Conservation (phyloP, 371 early-diverging fungal species). For the Apophysomyces elegans region DNA sequence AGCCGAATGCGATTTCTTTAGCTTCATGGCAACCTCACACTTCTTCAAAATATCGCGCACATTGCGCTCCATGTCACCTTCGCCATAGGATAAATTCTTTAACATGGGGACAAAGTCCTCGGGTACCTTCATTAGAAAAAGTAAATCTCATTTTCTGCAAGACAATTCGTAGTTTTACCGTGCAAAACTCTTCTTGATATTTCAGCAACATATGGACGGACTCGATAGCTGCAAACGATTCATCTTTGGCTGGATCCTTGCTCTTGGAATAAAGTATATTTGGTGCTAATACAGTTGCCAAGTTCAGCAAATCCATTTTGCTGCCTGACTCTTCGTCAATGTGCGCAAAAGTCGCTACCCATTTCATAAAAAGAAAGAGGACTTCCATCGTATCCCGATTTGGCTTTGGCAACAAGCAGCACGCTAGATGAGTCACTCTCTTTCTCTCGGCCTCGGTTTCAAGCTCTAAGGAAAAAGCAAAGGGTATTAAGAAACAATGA, state of each 20-base stretch:
- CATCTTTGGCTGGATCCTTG: constrained; percentile 66
- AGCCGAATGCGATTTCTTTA: constrained; percentile 42
- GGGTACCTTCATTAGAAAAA: constrained; percentile 52
- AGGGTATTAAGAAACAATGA: background rate
- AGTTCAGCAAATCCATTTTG: constrained; percentile 88
- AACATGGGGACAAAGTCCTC: constrained; percentile 69
- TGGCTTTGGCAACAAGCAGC: constrained; percentile 85
- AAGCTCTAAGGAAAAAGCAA: constrained; percentile 45
- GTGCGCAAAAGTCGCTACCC: constrained; percentile 78
- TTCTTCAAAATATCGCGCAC: constrained; percentile 68
- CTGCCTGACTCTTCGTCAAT: constrained; percentile 75
- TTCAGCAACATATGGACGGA: constrained; percentile 74
- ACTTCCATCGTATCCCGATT: constrained; percentile 94
- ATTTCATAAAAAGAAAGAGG: constrained; percentile 81
- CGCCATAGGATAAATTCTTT: constrained; percentile 58
- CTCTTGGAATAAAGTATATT: constrained; percentile 88
- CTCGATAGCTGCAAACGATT: constrained; percentile 76
- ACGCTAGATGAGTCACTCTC: constrained; percentile 77
- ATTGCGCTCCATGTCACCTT: constrained; percentile 59
- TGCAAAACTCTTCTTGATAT: constrained; percentile 78
- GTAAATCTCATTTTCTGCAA: background rate
- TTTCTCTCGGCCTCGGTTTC: constrained; percentile 59
- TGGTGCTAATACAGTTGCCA: constrained; percentile 93
- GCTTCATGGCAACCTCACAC: constrained; percentile 63
- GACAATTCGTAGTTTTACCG: constrained; percentile 37